These are phyloP conservation scores for Eleusine coracana DNA, from an alignment of 176 grass and related monocot genomes.

Conservation along the genomic window DNA sequence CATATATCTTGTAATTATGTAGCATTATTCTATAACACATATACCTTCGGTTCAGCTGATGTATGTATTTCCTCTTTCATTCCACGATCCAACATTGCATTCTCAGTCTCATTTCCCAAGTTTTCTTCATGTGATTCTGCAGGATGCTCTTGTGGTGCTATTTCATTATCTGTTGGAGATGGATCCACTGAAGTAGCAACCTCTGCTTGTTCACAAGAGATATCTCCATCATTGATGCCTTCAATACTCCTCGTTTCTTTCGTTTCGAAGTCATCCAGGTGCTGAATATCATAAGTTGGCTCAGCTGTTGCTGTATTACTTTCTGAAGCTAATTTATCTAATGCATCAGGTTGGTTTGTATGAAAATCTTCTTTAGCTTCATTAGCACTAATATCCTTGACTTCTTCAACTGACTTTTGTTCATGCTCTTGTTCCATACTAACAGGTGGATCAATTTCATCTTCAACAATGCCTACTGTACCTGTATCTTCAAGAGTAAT, in stretches of 20 bases:
- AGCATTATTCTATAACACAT: neutral
- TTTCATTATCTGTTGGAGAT: slow-evolving; percentile 23
- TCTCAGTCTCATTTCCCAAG: slow-evolving; percentile 10
- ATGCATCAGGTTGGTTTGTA: slow-evolving; percentile 24
- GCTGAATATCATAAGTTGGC: slow-evolving; percentile 16
- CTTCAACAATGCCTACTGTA: slow-evolving; percentile 25
- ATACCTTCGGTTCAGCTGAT: slow-evolving; percentile 40
- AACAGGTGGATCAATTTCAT: slow-evolving; percentile 18
- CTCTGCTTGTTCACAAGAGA: neutral
- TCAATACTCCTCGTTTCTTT: slow-evolving; percentile 5
- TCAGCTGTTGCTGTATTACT: slow-evolving; percentile 29
- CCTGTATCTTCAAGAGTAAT: slow-evolving; percentile 5
- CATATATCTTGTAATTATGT: slow-evolving; percentile 9
- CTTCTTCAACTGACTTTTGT: slow-evolving; percentile 28
- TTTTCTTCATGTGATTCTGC: slow-evolving; percentile 28
- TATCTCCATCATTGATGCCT: slow-evolving; percentile 29
- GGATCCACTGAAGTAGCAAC: slow-evolving; percentile 20
- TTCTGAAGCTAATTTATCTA: slow-evolving; percentile 42
- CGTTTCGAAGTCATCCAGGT: slow-evolving; percentile 30
- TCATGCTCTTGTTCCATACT: slow-evolving; percentile 30
- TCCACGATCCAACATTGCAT: slow-evolving; percentile 12
- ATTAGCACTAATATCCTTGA: slow-evolving; percentile 20
- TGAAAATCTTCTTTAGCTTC: slow-evolving; percentile 30
- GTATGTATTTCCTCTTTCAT: slow-evolving; percentile 32
- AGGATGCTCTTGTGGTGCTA: slow-evolving; percentile 13